These are phyloP conservation scores for Melastoma candidum DNA, from an alignment of 441 rosid species.

Conservation along the genomic window DNA sequence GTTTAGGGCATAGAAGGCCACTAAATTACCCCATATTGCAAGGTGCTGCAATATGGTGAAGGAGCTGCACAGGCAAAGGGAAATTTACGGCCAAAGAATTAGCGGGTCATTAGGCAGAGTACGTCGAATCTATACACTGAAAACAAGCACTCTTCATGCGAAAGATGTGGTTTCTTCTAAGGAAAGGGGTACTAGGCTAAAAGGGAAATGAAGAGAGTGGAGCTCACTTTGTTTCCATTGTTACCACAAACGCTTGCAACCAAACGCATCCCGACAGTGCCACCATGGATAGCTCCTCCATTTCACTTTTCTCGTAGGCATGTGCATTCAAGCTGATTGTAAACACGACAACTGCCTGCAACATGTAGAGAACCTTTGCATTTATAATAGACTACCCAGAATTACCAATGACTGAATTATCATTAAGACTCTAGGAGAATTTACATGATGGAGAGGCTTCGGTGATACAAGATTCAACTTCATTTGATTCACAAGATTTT, in stretches of 20 bases:
- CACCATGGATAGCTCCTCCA: slow-evolving; percentile 95
- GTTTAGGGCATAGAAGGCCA: slow-evolving; percentile 72
- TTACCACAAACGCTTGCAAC: slow-evolving; percentile 96
- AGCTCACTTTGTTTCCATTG: slow-evolving; percentile 91
- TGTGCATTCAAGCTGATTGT: slow-evolving; percentile 71
- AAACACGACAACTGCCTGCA: slow-evolving; percentile 92
- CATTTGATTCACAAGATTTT: too few relatives aligned
- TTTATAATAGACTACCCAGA: too few relatives aligned
- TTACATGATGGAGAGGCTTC: too few relatives aligned
- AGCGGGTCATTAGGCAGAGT: background rate
- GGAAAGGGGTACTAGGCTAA: background rate
- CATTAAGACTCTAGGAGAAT: too few relatives aligned
- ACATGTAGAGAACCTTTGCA: background rate
- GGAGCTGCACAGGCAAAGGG: slow-evolving; percentile 47
- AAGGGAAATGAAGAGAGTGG: background rate
- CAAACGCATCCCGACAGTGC: slow-evolving; percentile 98
- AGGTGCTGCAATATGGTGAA: slow-evolving; percentile 82
- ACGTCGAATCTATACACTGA: background rate
- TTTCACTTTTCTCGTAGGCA: slow-evolving; percentile 87
- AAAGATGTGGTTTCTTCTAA: background rate
- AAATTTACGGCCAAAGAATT: background rate
- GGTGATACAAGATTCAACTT: too few relatives aligned
- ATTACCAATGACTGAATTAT: too few relatives aligned
- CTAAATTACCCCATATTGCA: slow-evolving; percentile 92
- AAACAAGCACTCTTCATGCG: too few relatives aligned